phyloP scores from a whole-genome alignment of 2,329 filamentous ascomycete genomes.

The Zymoseptoria ardabiliae region DNA sequence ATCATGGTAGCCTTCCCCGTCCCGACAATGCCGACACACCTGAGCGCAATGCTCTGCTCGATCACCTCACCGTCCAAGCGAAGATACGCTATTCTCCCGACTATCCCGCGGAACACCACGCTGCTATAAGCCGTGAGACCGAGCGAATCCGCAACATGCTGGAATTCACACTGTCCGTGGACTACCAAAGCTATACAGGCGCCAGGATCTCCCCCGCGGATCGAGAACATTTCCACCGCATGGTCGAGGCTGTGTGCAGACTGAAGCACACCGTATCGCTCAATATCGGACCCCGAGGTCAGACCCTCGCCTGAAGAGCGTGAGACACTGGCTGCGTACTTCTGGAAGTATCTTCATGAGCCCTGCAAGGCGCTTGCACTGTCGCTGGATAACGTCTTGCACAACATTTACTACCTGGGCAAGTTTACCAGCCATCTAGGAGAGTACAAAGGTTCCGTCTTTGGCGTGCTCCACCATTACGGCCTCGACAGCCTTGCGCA shows the following conservation, averaged over 20 bases:
- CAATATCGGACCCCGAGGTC: background rate
- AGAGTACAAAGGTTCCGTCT: background rate
- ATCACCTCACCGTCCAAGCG: background rate
- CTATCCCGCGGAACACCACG: background rate
- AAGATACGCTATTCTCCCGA: background rate
- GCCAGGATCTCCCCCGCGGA: background rate
- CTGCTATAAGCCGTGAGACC: background rate
- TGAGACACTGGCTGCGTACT: background rate
- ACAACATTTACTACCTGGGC: background rate
- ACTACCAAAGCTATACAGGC: background rate
- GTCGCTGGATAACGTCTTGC: background rate
- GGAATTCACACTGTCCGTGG: background rate
- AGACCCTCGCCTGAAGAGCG: background rate
- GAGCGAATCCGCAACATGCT: background rate
- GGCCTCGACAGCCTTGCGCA: background rate
- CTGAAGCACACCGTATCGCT: background rate
- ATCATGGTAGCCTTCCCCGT: background rate
- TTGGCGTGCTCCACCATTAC: background rate
- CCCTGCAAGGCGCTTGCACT: conserved; percentile 1
- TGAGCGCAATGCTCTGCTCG: background rate
- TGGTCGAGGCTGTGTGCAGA: background rate
- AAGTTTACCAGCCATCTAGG: background rate
- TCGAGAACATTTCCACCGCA: background rate
- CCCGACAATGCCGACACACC: background rate
- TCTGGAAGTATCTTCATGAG: conserved; percentile 4